Percentiles rank a stretch among this genome's conserved stretches.
phyloP scores from a whole-genome alignment of 148 eudicot species.

The Rhododendron henanense region DNA sequence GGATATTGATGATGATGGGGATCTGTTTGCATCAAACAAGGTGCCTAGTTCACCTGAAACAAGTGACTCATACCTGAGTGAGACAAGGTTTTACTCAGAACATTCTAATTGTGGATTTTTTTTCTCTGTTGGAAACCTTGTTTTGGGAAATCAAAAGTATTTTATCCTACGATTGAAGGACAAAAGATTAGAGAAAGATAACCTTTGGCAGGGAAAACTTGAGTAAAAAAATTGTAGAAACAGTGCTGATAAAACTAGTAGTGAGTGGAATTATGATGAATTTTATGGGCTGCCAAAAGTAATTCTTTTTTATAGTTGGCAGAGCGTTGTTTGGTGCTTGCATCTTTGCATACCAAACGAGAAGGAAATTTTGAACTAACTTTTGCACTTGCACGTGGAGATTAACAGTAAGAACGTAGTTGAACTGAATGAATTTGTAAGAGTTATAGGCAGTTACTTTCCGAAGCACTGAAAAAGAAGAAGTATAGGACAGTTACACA shows the following conservation, averaged over 20 bases:
- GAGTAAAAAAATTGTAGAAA: neutral
- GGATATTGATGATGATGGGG: conserved; percentile 27
- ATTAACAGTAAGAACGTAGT: too few species aligned
- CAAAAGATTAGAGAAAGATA: neutral
- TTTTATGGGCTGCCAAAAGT: neutral
- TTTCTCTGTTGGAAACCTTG: neutral
- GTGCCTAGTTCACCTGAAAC: conserved; percentile 28
- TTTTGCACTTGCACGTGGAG: neutral
- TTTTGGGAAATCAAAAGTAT: neutral
- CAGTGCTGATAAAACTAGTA: neutral
- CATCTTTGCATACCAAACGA: neutral
- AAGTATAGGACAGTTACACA: neutral
- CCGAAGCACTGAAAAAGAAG: neutral
- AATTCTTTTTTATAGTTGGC: neutral
- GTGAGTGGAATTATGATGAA: neutral
- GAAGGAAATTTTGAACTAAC: neutral
- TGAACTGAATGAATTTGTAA: neutral
- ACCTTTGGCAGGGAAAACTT: neutral
- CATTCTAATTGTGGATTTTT: neutral
- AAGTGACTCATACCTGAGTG: conserved; percentile 65
- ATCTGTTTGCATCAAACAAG: conserved; percentile 21
- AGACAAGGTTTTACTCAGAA: conserved; percentile 53
- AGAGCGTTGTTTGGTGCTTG: neutral
- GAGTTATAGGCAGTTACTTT: neutral
- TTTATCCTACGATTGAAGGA: neutral